Evolutionary conservation across 2,329 filamentous ascomycete species (phyloP).

Genomic region (Periconia sp.): DNA sequence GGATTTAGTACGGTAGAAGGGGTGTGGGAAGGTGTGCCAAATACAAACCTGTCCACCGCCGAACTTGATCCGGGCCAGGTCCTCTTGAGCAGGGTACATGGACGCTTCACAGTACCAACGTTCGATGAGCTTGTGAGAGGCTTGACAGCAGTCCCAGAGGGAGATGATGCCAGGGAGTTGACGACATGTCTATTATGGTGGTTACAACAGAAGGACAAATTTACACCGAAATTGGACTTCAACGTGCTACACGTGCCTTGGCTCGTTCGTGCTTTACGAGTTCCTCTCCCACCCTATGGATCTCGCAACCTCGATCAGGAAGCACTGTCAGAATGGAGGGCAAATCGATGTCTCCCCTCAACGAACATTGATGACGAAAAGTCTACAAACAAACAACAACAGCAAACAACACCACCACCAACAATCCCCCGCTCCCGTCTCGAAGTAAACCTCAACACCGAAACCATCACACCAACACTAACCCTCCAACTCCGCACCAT

Average conservation of each 20-base stretch:
- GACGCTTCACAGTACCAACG: conserved; percentile 12
- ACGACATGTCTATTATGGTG: conserved; percentile 27
- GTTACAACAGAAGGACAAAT: conserved; percentile 10
- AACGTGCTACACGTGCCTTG: conserved; percentile 30
- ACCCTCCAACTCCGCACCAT: conserved; percentile 17
- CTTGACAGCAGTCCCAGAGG: conserved; percentile 18
- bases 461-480: conserved; percentile 9
- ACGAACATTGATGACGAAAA: conserved; percentile 2
- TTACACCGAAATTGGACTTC: conserved; percentile 23
- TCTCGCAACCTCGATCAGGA: conserved; percentile 21
- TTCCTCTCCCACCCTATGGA: conserved; percentile 15
- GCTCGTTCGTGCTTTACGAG: conserved; percentile 19
- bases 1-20: conserved; percentile 10
- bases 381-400: not conserved
- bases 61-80: conserved; percentile 8
- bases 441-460: conserved; percentile 7
- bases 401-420: not conserved
- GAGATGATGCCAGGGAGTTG: conserved; percentile 21
- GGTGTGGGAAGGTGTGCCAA: conserved; percentile 12
- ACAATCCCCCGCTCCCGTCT: conserved; percentile 5
- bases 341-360: conserved; percentile 12
- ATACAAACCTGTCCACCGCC: conserved; percentile 14
- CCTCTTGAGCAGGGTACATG: conserved; percentile 5
- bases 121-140: conserved; percentile 25
- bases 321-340: conserved; percentile 22